Base-by-base conservation (phyloP, 108 stramenopile species). In the Asterionellopsis glacialis region DNA sequence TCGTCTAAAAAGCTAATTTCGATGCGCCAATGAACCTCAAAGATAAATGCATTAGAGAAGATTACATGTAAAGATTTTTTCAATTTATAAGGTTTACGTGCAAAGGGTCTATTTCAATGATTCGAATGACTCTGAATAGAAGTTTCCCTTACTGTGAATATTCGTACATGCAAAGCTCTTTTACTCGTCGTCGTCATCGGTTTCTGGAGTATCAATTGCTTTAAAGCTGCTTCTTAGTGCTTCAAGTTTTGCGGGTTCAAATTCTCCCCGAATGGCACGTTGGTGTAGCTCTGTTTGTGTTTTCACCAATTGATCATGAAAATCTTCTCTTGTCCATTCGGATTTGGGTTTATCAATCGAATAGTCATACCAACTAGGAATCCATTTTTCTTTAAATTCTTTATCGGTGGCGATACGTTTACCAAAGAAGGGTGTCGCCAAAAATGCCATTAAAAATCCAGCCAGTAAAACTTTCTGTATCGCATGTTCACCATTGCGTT, bases 291-390 rank as follows among this genome's bases (percentile, higher is more conserved):
- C 59, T n/a, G 55, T 59, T 48, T 87, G 77, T 2, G 84, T 57
- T 38, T 69, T 45, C 24, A 85, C 68, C 41, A 89, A 74, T 54
- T 89, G 85, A 15, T 83, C 79, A 25, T 88, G 87, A 1, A 92
- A 57, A 33, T 92, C 91, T 39, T 81, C 63, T 49, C 82, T 61
- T 3, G 91, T 87, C 91, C 83, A 87, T 1, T 80, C 82, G 38
- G 68, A 76, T 19, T 75, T 68, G 7, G 91, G 91, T 47, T 77
- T 78, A 42, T 83, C 72, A 9, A 92, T 65, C 1, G 83, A 81
- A 44, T 79, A 92, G 57, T 92, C 87, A 57, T 89, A 92, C 84
- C 84, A 92, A 19, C 56, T 67, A 14, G 90, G 90, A 53, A 91
- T 65, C 55, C 79, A 91, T 45, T 81, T 83, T 12, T 78, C 47